Base-by-base conservation (phyloP, 108 stramenopile species). In the Pseudonitzschia multistriata region DNA sequence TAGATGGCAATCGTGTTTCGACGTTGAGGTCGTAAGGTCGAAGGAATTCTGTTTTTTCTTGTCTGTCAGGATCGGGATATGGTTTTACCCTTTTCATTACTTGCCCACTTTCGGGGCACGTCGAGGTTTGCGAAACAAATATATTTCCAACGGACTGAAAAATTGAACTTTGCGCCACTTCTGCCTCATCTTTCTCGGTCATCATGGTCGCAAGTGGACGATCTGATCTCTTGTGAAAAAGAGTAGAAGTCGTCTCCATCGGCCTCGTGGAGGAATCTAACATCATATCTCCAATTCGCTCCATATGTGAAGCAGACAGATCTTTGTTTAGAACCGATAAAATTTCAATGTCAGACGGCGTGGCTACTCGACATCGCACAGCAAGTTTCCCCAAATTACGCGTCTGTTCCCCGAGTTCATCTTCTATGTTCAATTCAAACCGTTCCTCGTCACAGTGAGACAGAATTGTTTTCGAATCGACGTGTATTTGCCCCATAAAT, bases 61-160 rank as follows among this genome's bases (percentile, higher is more conserved):
- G 24, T 30, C 84, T 49, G 0, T 63, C 24, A 0, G 90, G 87
- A 68, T 91, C 87, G 5, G 90, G 84, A 64, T 82, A 73, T n/a
- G 90, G 90, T 67, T 86, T 88, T 47, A 87, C 77, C 21, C 76
- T 74, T 11, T 77, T 2, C 49, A 62, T 75, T 33, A 30, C 22
- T 31, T 15, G 35, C 28, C 74, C 74, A 0, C 68, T 68, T 33
- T 68, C 49, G 22, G 31, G 36, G 52, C 76, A 74, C 11, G 49
- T 49, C 5, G 71, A 28, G 34, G 57, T 65, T 3, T 36, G 34
- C 0, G 71, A 48, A 2, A 72, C 62, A 13, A 82, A 74, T 0
- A 82, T 48, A 40, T 74, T 64, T 5, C 49, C 54, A 3, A 86
- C 10, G 15, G 81, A 74, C 19, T 76, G 75, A 10, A 79, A 11